Conservation (phyloP, 306 rosid genomes). For the Cyamopsis tetragonoloba region DNA sequence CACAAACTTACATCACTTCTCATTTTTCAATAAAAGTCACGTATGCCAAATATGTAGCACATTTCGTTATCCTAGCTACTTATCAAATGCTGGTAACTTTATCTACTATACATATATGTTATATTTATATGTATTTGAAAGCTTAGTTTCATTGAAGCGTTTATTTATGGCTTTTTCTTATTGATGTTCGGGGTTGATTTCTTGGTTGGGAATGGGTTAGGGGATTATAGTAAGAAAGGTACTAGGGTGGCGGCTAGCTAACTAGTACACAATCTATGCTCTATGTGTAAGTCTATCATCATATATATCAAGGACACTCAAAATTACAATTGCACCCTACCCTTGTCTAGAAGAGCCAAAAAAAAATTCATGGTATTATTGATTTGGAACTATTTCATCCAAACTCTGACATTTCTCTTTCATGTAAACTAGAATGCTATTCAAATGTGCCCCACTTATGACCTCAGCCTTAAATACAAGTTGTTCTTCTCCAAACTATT, state of each 20-base stretch:
- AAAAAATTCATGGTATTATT: slow-evolving; percentile 23
- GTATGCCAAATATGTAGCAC: not conserved
- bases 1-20: not conserved
- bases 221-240: slow-evolving; percentile 16
- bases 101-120: not conserved
- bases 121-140: slow-evolving; percentile 12
- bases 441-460: slow-evolving; percentile 42
- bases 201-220: slow-evolving; percentile 17
- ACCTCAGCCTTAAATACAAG: slow-evolving; percentile 44
- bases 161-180: not conserved
- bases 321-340: slow-evolving; percentile 17
- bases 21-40: slow-evolving; percentile 24
- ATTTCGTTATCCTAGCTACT: slow-evolving; percentile 4
- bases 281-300: not conserved
- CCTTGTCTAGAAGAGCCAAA: slow-evolving; percentile 28
- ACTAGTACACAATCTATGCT: not conserved
- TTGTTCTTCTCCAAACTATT: slow-evolving; percentile 29
- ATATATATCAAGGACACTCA: not conserved
- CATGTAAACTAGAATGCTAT: slow-evolving; percentile 32
- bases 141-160: not conserved
- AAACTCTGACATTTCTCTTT: slow-evolving; percentile 31
- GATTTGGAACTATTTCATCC: slow-evolving; percentile 26
- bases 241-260: slow-evolving; percentile 11
- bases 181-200: slow-evolving; percentile 8
- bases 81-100: slow-evolving; percentile 5